Base-by-base conservation (phyloP, 2,329 filamentous ascomycete species). In the Bimuria novae-zelandiae region DNA sequence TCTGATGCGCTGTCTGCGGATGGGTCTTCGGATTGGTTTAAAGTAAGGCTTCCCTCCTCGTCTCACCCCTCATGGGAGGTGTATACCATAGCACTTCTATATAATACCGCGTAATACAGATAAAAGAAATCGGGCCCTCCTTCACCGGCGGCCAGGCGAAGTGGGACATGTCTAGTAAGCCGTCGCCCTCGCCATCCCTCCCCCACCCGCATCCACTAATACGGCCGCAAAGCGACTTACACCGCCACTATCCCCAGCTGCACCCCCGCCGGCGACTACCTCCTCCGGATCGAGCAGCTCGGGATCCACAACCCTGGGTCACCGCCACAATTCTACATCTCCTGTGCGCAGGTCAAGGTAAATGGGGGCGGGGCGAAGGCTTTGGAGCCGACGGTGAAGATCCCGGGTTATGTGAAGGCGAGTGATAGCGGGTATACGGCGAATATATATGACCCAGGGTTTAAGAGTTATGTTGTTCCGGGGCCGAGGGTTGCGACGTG, bases 231-330 rank as follows among this genome's bases (percentile, higher is more conserved):
- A 72, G 70, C 56, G 25, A 67, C 68, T 14, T 73, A 73, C 55
- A 60, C 61, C 8, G 75, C 72, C 47, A 71, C 62, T 4, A 72
- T 81, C 30, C 78, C 79, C 6, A 66, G 62, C 4, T 73, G 72
- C 39, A 65, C 75, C 5, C 70, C 78, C 3, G 63, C 72, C 17
- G 78, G 78, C 21, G 70, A 80, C 52, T 80, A 80, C 60, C 71
- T 81, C 16, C 67, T 80, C 32, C 73, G 79, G 21, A 75, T 77
- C 47, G 79, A 81, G 65, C 78, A 80, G 54, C 77, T 81, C 47
- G 78, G 67, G 10, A 72, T 80, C 23, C 77, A 79, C 64, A 75
- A 76, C 57, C 76, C 75, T 4, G 62, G 65, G 17, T 45, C 47
- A 2, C 50, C 59, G 19, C 64, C 65, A n/a, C 61, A 70, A 23